Conservation (phyloP, 305 asterid genomes). For the Fraxinus ornus region DNA sequence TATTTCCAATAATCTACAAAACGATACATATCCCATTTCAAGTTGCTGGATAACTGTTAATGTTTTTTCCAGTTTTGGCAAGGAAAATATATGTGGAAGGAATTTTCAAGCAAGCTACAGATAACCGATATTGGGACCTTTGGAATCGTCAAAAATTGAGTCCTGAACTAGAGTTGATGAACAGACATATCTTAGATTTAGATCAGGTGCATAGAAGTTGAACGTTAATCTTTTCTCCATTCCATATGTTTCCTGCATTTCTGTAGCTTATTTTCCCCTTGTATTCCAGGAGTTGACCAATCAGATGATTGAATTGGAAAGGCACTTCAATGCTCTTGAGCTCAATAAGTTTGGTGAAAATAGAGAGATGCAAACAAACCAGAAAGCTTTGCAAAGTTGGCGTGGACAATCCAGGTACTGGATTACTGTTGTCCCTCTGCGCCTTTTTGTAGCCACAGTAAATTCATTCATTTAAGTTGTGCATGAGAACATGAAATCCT, state of each 20-base stretch:
- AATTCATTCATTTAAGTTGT: background rate
- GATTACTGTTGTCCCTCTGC: constrained; percentile 9
- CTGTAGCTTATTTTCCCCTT: constrained; percentile 13
- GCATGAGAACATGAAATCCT: background rate
- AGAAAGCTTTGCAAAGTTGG: constrained; percentile 42
- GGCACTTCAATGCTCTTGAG: constrained; percentile 83
- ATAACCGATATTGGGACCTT: constrained; percentile 78
- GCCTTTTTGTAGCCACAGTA: background rate
- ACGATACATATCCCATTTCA: constrained; percentile 11
- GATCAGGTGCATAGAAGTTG: constrained; percentile 57
- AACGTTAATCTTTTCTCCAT: constrained; percentile 3
- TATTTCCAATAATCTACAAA: constrained; percentile 11
- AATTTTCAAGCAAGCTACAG: constrained; percentile 81
- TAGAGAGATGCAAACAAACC: constrained; percentile 44
- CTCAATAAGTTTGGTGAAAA: constrained; percentile 70
- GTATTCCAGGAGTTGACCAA: constrained; percentile 61
- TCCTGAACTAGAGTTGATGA: constrained; percentile 81
- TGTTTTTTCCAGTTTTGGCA: constrained; percentile 58
- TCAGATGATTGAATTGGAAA: constrained; percentile 86
- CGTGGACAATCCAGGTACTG: constrained; percentile 72
- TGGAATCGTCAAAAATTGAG: constrained; percentile 89
- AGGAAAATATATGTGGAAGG: constrained; percentile 84
- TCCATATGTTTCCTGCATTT: constrained; percentile 23
- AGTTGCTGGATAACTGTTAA: constrained; percentile 15
- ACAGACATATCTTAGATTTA: constrained; percentile 54